Conservation (phyloP, 1,284 basidiomycete genomes). For the Malassezia pachydermatis region DNA sequence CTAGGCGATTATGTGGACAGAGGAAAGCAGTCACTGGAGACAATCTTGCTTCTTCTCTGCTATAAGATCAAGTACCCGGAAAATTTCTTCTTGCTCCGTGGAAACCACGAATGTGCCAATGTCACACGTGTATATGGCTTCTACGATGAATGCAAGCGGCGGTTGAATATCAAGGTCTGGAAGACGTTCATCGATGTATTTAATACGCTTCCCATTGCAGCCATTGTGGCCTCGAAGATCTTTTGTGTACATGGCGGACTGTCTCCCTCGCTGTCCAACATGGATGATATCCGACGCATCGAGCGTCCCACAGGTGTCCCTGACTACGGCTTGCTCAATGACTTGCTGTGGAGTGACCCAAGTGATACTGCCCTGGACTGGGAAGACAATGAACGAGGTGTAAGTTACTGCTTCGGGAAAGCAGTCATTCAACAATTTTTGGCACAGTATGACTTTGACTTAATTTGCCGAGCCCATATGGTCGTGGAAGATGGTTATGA, state of each 20-base stretch:
- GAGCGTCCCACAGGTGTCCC: conserved; percentile 96
- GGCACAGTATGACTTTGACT: conserved; percentile 77
- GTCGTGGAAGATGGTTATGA: conserved; percentile 95
- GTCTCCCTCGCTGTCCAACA: conserved; percentile 89
- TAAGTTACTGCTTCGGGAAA: conserved; percentile 98
- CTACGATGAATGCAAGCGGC: conserved; percentile 99
- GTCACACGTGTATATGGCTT: conserved; percentile 99
- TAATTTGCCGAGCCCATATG: conserved; percentile 99
- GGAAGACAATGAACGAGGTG: conserved; percentile 99
- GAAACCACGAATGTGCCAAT: conserved; percentile 98
- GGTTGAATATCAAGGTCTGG: conserved; percentile 99
- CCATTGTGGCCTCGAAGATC: conserved; percentile 97
- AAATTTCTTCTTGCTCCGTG: conserved; percentile 95
- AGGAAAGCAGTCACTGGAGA: conserved; percentile 96
- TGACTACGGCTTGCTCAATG: conserved; percentile 95
- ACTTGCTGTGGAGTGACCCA: conserved; percentile 96
- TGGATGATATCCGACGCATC: conserved; percentile 99
- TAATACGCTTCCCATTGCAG: conserved; percentile 96
- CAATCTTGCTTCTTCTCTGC: conserved; percentile 86
- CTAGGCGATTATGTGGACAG: conserved; percentile 97
- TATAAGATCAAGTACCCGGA: conserved; percentile 98
- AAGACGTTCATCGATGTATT: conserved; percentile 99
- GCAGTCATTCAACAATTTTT: conserved; percentile 93
- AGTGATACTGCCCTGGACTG: conserved; percentile 94
- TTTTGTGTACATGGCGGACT: conserved; percentile 98